phyloP scores from a whole-genome alignment of 2,329 filamentous ascomycete species.

The Sclerotinia minor region DNA sequence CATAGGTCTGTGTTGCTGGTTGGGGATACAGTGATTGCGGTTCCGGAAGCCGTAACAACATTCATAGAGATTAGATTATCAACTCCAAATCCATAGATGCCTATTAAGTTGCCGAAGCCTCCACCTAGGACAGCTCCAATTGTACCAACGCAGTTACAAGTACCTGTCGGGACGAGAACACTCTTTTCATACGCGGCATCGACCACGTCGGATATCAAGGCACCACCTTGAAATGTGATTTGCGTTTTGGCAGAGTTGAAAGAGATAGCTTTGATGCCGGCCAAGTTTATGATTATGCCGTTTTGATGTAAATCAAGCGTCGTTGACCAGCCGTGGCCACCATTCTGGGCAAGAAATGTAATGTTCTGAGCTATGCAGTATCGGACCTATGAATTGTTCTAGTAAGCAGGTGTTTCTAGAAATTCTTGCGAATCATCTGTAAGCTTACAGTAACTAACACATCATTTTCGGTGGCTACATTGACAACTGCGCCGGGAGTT shows the following conservation, averaged over 20 bases:
- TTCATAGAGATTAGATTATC: conserved; percentile 23
- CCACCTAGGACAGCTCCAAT: conserved; percentile 21
- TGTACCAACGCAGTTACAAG: conserved; percentile 24
- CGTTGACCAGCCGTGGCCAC: conserved; percentile 23
- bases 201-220: conserved; percentile 7
- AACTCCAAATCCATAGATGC: conserved; percentile 14
- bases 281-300: conserved; percentile 21
- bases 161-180: conserved; percentile 17
- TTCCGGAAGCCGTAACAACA: conserved; percentile 9
- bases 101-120: conserved; percentile 16
- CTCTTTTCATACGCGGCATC: conserved; percentile 6
- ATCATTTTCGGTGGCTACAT: no score
- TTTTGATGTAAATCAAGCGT: conserved; percentile 2
- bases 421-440: no score
- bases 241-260: conserved; percentile 13
- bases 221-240: conserved; percentile 23
- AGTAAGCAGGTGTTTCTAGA: no score
- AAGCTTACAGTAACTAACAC: no score
- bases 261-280: conserved; percentile 8
- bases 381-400: neutral
- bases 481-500: no score
- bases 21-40: neutral
- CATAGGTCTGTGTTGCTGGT: conserved; percentile 9
- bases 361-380: conserved; percentile 13
- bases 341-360: conserved; percentile 25